These are phyloP conservation scores for Mariannaea sp. DNA, from an alignment of 2,329 filamentous ascomycete species.

Conservation along the genomic window DNA sequence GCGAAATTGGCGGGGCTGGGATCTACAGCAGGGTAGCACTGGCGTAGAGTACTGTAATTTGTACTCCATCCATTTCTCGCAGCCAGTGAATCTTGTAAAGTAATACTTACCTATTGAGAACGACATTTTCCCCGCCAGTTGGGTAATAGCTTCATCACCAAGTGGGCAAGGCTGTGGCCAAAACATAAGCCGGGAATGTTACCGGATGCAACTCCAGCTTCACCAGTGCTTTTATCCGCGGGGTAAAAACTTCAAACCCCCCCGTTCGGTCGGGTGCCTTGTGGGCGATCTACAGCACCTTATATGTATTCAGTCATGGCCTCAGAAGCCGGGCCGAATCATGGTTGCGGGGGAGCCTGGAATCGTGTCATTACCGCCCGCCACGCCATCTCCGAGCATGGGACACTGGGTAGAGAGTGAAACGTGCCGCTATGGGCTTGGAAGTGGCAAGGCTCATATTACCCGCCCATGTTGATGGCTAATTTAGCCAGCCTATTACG, in stretches of 20 bases:
- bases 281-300: no score
- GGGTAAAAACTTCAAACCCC: background rate
- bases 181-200: background rate
- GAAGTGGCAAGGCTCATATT: background rate
- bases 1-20: constrained; percentile 6
- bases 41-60: no score
- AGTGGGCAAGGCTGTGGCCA: background rate
- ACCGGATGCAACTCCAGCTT: background rate
- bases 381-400: background rate
- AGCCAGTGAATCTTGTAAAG: no score
- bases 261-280: no score
- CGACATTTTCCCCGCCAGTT: constrained; percentile 2
- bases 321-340: constrained; percentile 14
- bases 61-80: no score
- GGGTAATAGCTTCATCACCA: background rate
- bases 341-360: background rate
- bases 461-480: no score
- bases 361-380: background rate
- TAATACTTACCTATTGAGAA: no score
- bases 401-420: background rate
- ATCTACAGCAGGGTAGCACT: background rate
- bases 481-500: no score
- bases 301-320: background rate
- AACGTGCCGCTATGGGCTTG: background rate
- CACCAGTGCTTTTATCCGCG: background rate